Evolutionary conservation across 2,329 filamentous ascomycete species (phyloP).

Genomic region (Herpotrichia juniperi): DNA sequence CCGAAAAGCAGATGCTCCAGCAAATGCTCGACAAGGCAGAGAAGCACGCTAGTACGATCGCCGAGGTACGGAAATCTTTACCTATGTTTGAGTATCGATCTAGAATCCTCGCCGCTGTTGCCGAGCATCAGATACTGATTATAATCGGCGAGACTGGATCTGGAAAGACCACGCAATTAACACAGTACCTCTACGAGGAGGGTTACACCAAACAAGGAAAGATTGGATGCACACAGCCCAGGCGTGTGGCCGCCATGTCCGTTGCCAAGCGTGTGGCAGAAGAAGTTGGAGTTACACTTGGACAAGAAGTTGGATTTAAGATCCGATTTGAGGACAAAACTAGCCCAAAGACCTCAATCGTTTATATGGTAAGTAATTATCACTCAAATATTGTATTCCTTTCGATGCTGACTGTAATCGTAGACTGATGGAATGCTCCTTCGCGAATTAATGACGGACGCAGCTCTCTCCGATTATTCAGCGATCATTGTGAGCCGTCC

Average conservation of each 20-base stretch:
- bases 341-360: conserved; percentile 86
- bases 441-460: conserved; percentile 87
- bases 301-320: conserved; percentile 90
- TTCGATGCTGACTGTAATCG: too few relatives aligned
- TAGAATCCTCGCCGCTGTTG: conserved; percentile 84
- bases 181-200: conserved; percentile 91
- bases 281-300: conserved; percentile 87
- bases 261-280: conserved; percentile 96
- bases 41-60: conserved; percentile 83
- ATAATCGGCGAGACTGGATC: conserved; percentile 94
- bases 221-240: conserved; percentile 91
- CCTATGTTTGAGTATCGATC: conserved; percentile 90
- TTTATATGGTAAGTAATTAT: too few relatives aligned
- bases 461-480: conserved; percentile 80
- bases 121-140: conserved; percentile 84
- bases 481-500: too few relatives aligned
- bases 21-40: conserved; percentile 88
- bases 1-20: conserved; percentile 79
- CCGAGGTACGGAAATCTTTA: conserved; percentile 87
- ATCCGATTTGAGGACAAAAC: conserved; percentile 95
- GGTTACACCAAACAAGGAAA: conserved; percentile 83
- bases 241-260: conserved; percentile 95
- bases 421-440: conserved; percentile 97
- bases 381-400: too few relatives aligned
- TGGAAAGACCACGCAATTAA: conserved; percentile 94